A percentile compares a stretch with the other conserved stretches of the same genome.
phyloP scores from a whole-genome alignment of 1,284 basidiomycete species.

The Entoloma clypeatum region DNA sequence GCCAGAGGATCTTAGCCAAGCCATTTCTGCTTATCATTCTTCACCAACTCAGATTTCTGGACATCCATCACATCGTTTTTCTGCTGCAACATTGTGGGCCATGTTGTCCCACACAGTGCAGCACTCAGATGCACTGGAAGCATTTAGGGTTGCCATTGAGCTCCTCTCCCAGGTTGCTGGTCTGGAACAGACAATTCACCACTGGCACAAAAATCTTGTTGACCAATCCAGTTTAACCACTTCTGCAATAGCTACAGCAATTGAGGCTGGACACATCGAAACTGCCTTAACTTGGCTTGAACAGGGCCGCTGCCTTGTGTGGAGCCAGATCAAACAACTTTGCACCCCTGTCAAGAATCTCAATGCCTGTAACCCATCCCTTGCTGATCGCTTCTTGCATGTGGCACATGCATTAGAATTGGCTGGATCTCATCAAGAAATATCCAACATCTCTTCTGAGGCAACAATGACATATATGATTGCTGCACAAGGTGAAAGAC shows the following conservation, averaged over 20 bases:
- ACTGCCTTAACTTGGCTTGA: slow-evolving; percentile 3
- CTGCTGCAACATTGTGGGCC: too few species aligned
- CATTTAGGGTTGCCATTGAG: neutral
- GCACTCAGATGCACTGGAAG: too few species aligned
- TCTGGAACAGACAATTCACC: slow-evolving; percentile 1
- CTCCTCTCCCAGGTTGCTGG: neutral
- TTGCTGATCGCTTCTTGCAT: slow-evolving; percentile 1
- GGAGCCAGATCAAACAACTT: slow-evolving; percentile 4
- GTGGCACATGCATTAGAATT: neutral
- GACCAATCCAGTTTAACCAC: neutral
- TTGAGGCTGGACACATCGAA: neutral
- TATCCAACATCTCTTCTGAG: neutral
- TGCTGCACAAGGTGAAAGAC: neutral
- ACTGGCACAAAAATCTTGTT: neutral
- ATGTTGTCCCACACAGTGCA: too few species aligned
- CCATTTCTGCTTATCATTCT: too few species aligned
- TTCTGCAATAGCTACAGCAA: slow-evolving; percentile 2
- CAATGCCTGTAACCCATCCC: neutral
- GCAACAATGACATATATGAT: neutral
- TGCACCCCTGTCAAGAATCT: neutral
- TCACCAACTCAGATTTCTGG: too few species aligned
- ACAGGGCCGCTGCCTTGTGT: slow-evolving; percentile 3
- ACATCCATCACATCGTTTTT: too few species aligned
- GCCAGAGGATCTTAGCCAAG: too few species aligned
- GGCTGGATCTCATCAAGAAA: neutral